These are phyloP conservation scores for Taphrina populina DNA, from an alignment of 1,139 yeast species.

Conservation along the genomic window DNA sequence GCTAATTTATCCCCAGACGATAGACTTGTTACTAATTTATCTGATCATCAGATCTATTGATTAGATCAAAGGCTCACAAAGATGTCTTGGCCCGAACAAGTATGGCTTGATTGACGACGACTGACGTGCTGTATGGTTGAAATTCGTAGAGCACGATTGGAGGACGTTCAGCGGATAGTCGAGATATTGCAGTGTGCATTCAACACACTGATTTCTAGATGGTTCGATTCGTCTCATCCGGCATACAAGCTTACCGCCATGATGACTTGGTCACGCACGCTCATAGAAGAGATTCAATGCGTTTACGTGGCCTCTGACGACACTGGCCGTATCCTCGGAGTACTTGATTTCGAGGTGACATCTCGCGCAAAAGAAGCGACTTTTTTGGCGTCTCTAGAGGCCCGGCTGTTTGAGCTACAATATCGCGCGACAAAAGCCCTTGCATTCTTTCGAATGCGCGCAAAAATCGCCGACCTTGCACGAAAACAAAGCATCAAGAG, in stretches of 20 bases:
- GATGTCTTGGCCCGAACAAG: too few species aligned
- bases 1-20: too few species aligned
- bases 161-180: not conserved
- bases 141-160: not conserved
- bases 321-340: not conserved
- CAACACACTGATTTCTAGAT: not conserved
- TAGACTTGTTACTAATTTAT: too few species aligned
- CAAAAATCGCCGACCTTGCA: not conserved
- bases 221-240: not conserved
- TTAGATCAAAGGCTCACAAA: too few species aligned
- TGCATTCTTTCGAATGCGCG: not conserved
- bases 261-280: not conserved
- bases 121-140: too few species aligned
- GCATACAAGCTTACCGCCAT: not conserved
- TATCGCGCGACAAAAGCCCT: not conserved
- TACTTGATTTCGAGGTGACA: not conserved
- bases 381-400: not conserved
- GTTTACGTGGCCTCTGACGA: constrained; percentile 1
- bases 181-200: not conserved
- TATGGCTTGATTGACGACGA: too few species aligned
- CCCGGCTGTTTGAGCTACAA: not conserved
- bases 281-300: not conserved
- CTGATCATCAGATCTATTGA: too few species aligned
- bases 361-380: not conserved
- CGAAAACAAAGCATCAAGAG: not conserved